A percentile compares a stretch with the other conserved stretches of the same genome.
phyloP scores from a whole-genome alignment of 2,329 filamentous ascomycete species.

The Fusarium pininemorale region DNA sequence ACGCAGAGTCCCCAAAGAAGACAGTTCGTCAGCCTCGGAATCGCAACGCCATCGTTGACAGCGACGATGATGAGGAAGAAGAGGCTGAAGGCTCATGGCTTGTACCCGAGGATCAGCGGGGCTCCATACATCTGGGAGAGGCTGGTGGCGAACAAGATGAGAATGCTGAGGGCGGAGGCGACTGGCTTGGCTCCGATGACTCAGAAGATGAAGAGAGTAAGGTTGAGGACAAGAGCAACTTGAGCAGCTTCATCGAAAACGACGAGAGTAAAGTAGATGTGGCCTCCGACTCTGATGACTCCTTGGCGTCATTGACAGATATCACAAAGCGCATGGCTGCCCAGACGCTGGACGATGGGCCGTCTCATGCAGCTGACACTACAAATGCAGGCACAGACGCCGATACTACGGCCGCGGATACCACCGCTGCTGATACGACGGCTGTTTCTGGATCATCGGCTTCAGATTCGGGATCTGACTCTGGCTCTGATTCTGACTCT shows the following conservation, averaged over 20 bases:
- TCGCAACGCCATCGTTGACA: slow-evolving; percentile 69
- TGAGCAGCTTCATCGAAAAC: slow-evolving; percentile 65
- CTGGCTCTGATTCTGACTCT: slow-evolving; percentile 41
- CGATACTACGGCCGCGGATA: slow-evolving; percentile 24
- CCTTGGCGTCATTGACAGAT: slow-evolving; percentile 48
- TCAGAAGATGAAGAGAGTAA: slow-evolving; percentile 66
- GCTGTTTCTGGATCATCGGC: slow-evolving; percentile 22
- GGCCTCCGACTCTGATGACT: slow-evolving; percentile 45
- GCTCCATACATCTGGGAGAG: slow-evolving; percentile 70
- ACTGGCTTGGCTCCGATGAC: slow-evolving; percentile 78
- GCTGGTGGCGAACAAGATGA: slow-evolving; percentile 89
- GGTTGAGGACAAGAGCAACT: slow-evolving; percentile 61
- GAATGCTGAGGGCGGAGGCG: slow-evolving; percentile 85
- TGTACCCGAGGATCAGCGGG: slow-evolving; percentile 73
- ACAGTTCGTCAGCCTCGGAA: slow-evolving; percentile 54
- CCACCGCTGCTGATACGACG: slow-evolving; percentile 21
- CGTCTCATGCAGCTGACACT: slow-evolving; percentile 23
- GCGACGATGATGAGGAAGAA: slow-evolving; percentile 72
- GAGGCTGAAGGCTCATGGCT: slow-evolving; percentile 84
- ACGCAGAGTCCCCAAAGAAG: slow-evolving; percentile 25
- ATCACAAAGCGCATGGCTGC: slow-evolving; percentile 51
- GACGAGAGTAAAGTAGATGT: slow-evolving; percentile 53
- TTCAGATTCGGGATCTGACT: slow-evolving; percentile 20
- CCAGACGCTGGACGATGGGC: slow-evolving; percentile 48
- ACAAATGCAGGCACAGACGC: slow-evolving; percentile 17